These are phyloP conservation scores for Porcisia deanei DNA, from an alignment of 208 protist genomes.

Conservation along the genomic window DNA sequence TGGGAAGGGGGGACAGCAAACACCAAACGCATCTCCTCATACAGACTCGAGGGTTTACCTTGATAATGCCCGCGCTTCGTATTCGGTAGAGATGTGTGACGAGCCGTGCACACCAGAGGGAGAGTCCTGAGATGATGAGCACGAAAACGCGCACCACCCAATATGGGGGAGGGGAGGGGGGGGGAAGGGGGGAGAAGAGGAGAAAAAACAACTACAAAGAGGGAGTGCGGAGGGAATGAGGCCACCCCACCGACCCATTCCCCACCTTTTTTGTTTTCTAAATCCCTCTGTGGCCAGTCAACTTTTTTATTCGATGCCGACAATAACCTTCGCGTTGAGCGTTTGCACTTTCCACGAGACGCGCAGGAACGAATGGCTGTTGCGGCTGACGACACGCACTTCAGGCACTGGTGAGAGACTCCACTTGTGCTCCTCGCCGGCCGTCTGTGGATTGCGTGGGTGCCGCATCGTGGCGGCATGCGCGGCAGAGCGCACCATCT, in stretches of 20 bases:
- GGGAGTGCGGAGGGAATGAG: too few species aligned
- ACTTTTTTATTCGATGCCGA: slow-evolving; percentile 35
- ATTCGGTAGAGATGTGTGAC: too few species aligned
- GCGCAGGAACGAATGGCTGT: slow-evolving; percentile 1
- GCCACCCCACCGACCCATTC: not conserved
- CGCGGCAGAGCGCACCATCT: slow-evolving; percentile 40
- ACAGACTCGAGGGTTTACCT: too few species aligned
- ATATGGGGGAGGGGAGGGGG: not conserved
- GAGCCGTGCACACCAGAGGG: too few species aligned
- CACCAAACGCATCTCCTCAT: too few species aligned
- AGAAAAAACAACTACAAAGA: not conserved
- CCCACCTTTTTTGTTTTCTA: slow-evolving; percentile 5
- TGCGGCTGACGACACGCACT: slow-evolving; percentile 25
- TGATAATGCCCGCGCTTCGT: too few species aligned
- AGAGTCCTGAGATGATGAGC: not conserved
- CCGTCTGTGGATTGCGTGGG: slow-evolving; percentile 31
- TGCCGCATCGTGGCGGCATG: slow-evolving; percentile 36
- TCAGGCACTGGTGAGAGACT: slow-evolving; percentile 36
- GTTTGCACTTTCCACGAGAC: slow-evolving; percentile 46
- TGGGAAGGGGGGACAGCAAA: too few species aligned
- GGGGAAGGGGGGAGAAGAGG: not conserved
- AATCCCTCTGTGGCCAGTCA: not conserved
- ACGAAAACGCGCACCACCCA: too few species aligned
- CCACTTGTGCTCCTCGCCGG: slow-evolving; percentile 36
- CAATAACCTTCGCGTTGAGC: slow-evolving; percentile 45